Base-by-base conservation (phyloP, 2,329 filamentous ascomycete genomes). In the Alternaria alternata region DNA sequence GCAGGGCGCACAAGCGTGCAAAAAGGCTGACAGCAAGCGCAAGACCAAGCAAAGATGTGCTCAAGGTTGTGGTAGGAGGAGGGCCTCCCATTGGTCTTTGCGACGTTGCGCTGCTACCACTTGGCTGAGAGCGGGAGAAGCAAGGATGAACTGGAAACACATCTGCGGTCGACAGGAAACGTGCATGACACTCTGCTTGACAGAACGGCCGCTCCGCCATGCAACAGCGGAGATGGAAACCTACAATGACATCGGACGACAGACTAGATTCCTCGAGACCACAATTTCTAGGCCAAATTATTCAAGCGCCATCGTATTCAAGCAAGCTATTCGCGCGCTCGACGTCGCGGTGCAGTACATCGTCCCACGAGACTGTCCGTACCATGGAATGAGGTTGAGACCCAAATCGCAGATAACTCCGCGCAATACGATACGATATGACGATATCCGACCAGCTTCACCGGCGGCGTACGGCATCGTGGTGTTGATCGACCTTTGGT, bases 131-230 rank as follows among this genome's bases (percentile, higher is more conserved):
- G 26, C 26, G 36, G 34, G 18, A 47, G 32, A 47, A 22, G 48
- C 34, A 26, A 24, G 36, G 48, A 18, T 42, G 22, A 39, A 47
- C 43, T 44, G 53, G 57, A 51, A 59, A 56, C 57, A 46, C 52
- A 9, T 24, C 18, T 56, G 52, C 39, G 41, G 39, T 47, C 30
- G 39, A 47, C 18, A 36, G 41, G 47, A 56, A 60, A 57, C 57
- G 47, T 36, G 46, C 34, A n/a, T 47, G 46, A 60, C 26, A 57
- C 53, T 44, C 52, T 57, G 46, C 26, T 39, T 51, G 46, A 60
- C 54, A 42, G 46, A 36, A 47, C 47, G 41, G 32, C 53, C 57
- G 57, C 57, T 38, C 46, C 46, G 46, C 20, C 30, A 36, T 49
- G 46, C 30, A 36, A 49, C 24, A 20, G 30, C 20, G 30, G 46